These are phyloP conservation scores for Ustilago trichophora DNA, from an alignment of 1,284 basidiomycete species.

Conservation along the genomic window DNA sequence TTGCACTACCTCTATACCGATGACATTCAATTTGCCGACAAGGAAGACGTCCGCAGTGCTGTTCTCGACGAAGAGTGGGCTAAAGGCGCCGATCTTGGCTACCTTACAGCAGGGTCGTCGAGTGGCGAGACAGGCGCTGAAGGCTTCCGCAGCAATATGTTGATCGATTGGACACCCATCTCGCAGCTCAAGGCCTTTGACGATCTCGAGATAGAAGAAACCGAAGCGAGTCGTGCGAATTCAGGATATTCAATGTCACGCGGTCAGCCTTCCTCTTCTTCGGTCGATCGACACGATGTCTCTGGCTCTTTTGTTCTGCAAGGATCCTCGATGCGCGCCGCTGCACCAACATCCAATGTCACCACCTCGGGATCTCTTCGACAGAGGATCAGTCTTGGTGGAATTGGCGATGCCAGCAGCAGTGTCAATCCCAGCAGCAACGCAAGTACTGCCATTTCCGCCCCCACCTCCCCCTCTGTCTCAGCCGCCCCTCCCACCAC, in stretches of 20 bases:
- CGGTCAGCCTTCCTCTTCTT: background rate
- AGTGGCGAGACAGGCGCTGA: background rate
- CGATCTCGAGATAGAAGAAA: constrained; percentile 14
- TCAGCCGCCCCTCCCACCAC: background rate
- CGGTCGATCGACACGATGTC: constrained; percentile 9
- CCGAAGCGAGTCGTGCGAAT: constrained; percentile 1
- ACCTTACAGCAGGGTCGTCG: constrained; percentile 2
- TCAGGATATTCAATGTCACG: constrained; percentile 7
- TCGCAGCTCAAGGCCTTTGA: constrained; percentile 27
- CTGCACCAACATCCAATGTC: background rate
- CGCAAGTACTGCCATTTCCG: constrained; percentile 13
- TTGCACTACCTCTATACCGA: constrained; percentile 83
- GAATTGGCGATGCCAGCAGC: background rate
- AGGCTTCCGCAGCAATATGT: background rate
- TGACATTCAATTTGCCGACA: constrained; percentile 64
- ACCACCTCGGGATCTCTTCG: constrained; percentile 33
- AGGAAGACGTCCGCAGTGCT: constrained; percentile 57
- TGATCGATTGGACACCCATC: constrained; percentile 34
- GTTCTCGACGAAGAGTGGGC: constrained; percentile 59
- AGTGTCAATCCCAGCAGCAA: too few species aligned
- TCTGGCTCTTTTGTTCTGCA: constrained; percentile 22
- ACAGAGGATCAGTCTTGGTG: constrained; percentile 9
- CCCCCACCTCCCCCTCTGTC: constrained; percentile 15
- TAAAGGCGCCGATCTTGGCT: constrained; percentile 19
- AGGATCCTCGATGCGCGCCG: too few species aligned